Conservation (phyloP, 257 asterid species). For the Lycium barbarum region DNA sequence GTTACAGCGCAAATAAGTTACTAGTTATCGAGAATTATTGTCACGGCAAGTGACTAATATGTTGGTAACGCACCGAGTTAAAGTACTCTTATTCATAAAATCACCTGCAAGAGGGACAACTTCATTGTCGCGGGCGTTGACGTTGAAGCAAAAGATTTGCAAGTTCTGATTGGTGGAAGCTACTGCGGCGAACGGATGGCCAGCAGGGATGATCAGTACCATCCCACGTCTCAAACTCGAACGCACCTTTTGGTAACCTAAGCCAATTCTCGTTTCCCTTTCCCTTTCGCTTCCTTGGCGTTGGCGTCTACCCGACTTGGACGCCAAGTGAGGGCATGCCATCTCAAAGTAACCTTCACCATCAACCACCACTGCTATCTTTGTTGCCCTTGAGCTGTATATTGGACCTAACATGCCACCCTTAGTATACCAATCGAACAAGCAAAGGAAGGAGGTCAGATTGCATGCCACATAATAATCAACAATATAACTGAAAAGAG, state of each 20-base stretch:
- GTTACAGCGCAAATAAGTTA: background rate
- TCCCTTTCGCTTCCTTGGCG: background rate
- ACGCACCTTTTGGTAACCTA: constrained; percentile 48
- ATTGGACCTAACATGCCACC: constrained; percentile 67
- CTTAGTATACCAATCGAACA: constrained; percentile 32
- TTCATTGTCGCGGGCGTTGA: constrained; percentile 52
- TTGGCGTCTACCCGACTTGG: constrained; percentile 1
- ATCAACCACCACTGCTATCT: constrained; percentile 39
- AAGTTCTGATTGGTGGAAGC: constrained; percentile 63
- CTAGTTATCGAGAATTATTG: background rate
- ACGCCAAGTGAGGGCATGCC: constrained; percentile 72
- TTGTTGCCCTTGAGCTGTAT: constrained; percentile 63
- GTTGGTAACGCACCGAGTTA: background rate
- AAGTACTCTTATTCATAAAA: background rate
- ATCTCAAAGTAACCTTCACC: constrained; percentile 79
- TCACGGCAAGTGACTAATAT: background rate
- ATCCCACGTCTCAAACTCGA: constrained; percentile 53
- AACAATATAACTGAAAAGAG: background rate
- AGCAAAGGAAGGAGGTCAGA: background rate
- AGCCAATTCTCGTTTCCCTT: constrained; percentile 24
- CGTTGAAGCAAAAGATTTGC: constrained; percentile 58
- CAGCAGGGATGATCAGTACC: constrained; percentile 67
- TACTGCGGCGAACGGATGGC: constrained; percentile 65
- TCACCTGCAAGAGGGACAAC: constrained; percentile 56
- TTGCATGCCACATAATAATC: background rate